Evolutionary conservation across 345 rosid genomes (phyloP).

Genomic region (Sapria himalayana): DNA sequence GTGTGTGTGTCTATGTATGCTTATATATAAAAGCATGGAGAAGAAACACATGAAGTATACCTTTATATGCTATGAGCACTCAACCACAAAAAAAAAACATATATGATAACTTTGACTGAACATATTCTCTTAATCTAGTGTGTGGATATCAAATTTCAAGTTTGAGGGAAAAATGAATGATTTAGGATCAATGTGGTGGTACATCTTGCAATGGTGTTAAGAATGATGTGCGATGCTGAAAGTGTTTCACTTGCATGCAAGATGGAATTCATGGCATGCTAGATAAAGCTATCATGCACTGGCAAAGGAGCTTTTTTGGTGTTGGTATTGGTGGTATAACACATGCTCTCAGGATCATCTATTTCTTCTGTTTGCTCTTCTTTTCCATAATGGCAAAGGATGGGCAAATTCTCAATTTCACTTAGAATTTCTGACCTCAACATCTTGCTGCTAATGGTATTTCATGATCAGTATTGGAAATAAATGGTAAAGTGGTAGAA

Average conservation of each 20-base stretch:
- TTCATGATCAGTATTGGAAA: conserved; percentile 2
- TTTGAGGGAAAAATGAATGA: too few species aligned
- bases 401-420: not conserved
- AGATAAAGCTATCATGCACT: not conserved
- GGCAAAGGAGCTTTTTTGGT: not conserved
- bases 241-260: not conserved
- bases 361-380: not conserved
- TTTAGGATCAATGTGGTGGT: too few species aligned
- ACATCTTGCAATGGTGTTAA: too few species aligned
- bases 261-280: not conserved
- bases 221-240: too few species aligned
- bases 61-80: too few species aligned
- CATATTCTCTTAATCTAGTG: too few species aligned
- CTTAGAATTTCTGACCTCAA: conserved; percentile 4
- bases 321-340: not conserved
- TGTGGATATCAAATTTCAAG: too few species aligned
- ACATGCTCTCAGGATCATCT: not conserved
- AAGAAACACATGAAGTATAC: too few species aligned
- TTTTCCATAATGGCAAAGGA: not conserved
- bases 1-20: too few species aligned
- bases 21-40: too few species aligned
- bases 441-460: conserved; percentile 3
- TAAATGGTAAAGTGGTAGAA: conserved; percentile 2
- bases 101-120: too few species aligned
- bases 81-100: too few species aligned